Evolutionary conservation across 176 grass and related monocot genomes (phyloP).

Genomic region (Saccharum officinarum): DNA sequence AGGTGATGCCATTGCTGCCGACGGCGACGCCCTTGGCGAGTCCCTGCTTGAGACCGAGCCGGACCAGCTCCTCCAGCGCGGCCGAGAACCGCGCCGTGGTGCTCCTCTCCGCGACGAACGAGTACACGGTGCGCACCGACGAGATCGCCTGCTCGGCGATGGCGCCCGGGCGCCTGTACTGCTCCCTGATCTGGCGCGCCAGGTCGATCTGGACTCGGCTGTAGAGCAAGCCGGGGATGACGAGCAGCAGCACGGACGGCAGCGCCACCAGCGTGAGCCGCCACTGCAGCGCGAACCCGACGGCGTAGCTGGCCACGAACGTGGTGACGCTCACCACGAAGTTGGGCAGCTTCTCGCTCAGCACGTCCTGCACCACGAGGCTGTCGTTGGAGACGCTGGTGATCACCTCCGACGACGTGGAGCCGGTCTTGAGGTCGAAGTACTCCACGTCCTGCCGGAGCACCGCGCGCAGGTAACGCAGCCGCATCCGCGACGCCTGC

Average conservation of each 20-base stretch:
- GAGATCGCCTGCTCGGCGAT: constrained; percentile 85
- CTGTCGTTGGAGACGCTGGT: constrained; percentile 54
- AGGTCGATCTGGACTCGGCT: constrained; percentile 64
- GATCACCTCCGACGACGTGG: background rate
- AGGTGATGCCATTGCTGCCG: no score
- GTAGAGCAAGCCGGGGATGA: constrained; percentile 82
- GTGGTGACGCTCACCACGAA: constrained; percentile 75
- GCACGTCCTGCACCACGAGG: constrained; percentile 77
- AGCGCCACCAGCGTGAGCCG: constrained; percentile 63
- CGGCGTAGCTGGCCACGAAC: constrained; percentile 71
- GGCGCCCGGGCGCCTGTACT: constrained; percentile 66
- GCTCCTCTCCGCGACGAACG: no score
- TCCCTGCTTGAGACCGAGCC: no score
- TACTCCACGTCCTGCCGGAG: constrained; percentile 96
- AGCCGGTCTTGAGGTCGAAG: constrained; percentile 56
- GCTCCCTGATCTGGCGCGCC: constrained; percentile 58
- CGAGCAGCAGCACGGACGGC: constrained; percentile 65
- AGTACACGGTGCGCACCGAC: constrained; percentile 33
- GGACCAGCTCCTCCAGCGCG: no score
- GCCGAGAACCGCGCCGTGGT: no score
- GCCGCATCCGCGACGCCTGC: constrained; percentile 62
- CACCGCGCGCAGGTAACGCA: constrained; percentile 65
- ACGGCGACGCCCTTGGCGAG: no score
- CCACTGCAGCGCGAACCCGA: constrained; percentile 67
- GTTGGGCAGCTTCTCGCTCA: constrained; percentile 92